phyloP scores from a whole-genome alignment of 441 rosid genomes.

The Capsella rubella region DNA sequence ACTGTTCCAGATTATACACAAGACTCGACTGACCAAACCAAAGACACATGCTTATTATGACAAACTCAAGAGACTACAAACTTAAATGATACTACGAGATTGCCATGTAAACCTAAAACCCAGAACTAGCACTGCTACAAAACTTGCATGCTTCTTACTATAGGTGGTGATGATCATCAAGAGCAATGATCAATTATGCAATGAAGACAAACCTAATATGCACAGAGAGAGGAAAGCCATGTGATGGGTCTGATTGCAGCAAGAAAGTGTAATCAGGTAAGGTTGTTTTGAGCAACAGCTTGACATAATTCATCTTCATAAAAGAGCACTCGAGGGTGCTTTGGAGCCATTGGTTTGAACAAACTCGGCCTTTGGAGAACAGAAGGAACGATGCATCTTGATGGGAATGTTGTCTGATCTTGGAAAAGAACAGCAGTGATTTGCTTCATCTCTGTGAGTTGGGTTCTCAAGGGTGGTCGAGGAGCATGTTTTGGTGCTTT shows the following conservation, averaged over 20 bases:
- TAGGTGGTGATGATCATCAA: slow-evolving; percentile 37
- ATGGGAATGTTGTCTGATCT: slow-evolving; percentile 69
- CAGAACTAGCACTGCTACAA: slow-evolving; percentile 64
- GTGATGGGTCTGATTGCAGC: slow-evolving; percentile 6
- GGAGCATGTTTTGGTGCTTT: slow-evolving; percentile 95
- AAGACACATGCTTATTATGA: slow-evolving; percentile 39
- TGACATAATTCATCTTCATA: slow-evolving; percentile 96
- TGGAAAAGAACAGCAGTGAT: slow-evolving; percentile 92
- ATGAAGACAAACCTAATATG: slow-evolving; percentile 34
- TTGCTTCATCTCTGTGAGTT: slow-evolving; percentile 78
- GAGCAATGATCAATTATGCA: slow-evolving; percentile 20
- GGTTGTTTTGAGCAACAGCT: slow-evolving; percentile 97
- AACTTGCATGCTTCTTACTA: slow-evolving; percentile 65
- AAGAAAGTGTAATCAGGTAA: slow-evolving; percentile 54
- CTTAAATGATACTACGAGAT: slow-evolving; percentile 29
- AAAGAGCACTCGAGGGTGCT: slow-evolving; percentile 66
- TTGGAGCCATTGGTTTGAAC: slow-evolving; percentile 88
- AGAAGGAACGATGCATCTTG: slow-evolving; percentile 81
- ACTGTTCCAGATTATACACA: slow-evolving; percentile 36
- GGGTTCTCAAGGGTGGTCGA: slow-evolving; percentile 77
- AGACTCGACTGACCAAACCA: slow-evolving; percentile 34
- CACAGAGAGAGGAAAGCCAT: slow-evolving; percentile 30
- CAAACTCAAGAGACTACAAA: slow-evolving; percentile 24
- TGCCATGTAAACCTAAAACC: slow-evolving; percentile 34
- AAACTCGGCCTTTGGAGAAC: slow-evolving; percentile 69